Percentiles rank a stretch among this genome's conserved stretches.
Conservation (phyloP, 78 protist genomes). For the Dictyostelium brefeldianum region DNA sequence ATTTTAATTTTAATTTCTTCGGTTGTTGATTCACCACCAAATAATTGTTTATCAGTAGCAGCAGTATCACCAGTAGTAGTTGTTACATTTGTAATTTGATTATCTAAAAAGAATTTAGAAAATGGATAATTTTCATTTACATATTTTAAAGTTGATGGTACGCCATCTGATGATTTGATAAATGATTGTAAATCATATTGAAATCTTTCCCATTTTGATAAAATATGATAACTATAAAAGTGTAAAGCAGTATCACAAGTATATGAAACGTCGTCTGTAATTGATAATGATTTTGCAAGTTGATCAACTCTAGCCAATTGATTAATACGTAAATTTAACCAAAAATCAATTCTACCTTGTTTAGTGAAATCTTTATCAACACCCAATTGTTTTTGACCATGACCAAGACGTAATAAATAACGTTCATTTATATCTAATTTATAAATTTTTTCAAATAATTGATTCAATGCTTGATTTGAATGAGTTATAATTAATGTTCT, state of each 20-base stretch:
- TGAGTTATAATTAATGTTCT: slow-evolving; percentile 96
- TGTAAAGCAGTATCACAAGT: slow-evolving; percentile 97
- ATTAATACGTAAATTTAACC: slow-evolving; percentile 90
- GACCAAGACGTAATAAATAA: slow-evolving; percentile 97
- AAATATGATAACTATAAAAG: slow-evolving; percentile 86
- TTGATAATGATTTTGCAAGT: slow-evolving; percentile 83
- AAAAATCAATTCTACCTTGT: slow-evolving; percentile 95
- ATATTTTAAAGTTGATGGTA: background rate
- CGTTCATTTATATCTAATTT: slow-evolving; percentile 91
- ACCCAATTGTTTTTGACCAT: slow-evolving; percentile 93
- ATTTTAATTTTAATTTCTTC: too few species aligned
- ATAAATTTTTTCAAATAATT: slow-evolving; percentile 82
- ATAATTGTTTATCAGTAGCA: background rate
- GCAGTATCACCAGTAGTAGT: background rate
- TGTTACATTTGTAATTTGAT: background rate
- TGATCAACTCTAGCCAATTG: slow-evolving; percentile 51
- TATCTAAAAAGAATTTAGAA: background rate
- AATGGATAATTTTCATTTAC: slow-evolving; percentile 41
- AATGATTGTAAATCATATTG: background rate
- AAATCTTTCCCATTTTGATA: slow-evolving; percentile 75
- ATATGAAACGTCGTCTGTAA: slow-evolving; percentile 74
- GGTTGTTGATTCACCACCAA: background rate
- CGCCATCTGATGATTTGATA: background rate
- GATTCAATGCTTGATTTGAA: slow-evolving; percentile 91
- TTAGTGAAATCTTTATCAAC: slow-evolving; percentile 86